Evolutionary conservation across 2,329 filamentous ascomycete species (phyloP).

Genomic region (Fusarium nodosum): DNA sequence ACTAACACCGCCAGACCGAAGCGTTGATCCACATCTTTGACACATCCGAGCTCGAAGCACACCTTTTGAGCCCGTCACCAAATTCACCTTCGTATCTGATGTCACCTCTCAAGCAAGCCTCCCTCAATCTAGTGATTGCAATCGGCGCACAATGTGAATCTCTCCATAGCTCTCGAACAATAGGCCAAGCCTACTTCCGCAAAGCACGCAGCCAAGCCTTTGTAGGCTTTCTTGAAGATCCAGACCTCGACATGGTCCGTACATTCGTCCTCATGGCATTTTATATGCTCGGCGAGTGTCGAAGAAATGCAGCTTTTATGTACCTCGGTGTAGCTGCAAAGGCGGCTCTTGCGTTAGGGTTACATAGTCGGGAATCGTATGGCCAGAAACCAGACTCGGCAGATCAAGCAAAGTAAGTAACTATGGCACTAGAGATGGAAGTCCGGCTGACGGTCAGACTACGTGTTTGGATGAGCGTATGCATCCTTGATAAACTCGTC

Average conservation of each 20-base stretch:
- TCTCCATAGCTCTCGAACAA: slow-evolving; percentile 16
- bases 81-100: background rate
- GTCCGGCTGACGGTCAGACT: slow-evolving; percentile 42
- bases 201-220: slow-evolving; percentile 54
- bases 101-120: slow-evolving; percentile 24
- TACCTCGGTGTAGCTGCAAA: slow-evolving; percentile 71
- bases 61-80: slow-evolving; percentile 13
- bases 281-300: slow-evolving; percentile 73
- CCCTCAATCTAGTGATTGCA: slow-evolving; percentile 42
- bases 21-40: slow-evolving; percentile 54
- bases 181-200: slow-evolving; percentile 59
- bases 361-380: slow-evolving; percentile 59
- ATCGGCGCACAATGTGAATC: slow-evolving; percentile 49
- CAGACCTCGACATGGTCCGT: slow-evolving; percentile 47
- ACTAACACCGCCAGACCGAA: slow-evolving; percentile 48
- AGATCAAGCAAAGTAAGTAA: slow-evolving; percentile 41
- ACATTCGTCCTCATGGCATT: slow-evolving; percentile 71
- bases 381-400: slow-evolving; percentile 20
- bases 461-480: slow-evolving; percentile 56
- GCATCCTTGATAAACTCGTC: slow-evolving; percentile 57
- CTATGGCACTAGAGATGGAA: background rate
- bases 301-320: slow-evolving; percentile 76
- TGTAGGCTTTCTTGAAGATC: slow-evolving; percentile 46
- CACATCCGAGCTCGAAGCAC: slow-evolving; percentile 47
- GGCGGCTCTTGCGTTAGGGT: slow-evolving; percentile 68